phyloP scores from a whole-genome alignment of 108 stramenopile genomes.

The Stephanodiscus triporus region DNA sequence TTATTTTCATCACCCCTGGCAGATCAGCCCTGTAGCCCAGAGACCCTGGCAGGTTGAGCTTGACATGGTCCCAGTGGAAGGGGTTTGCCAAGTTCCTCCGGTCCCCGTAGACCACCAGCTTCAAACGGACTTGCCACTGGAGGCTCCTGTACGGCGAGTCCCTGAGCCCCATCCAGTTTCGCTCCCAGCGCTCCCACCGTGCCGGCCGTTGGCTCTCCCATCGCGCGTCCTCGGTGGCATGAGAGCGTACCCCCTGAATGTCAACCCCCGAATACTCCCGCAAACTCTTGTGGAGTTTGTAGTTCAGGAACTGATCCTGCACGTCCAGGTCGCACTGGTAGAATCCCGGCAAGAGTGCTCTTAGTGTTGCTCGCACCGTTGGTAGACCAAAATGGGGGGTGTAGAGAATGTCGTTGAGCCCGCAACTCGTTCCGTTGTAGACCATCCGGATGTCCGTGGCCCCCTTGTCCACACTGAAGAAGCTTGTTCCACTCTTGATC shows the following conservation, averaged over 20 bases:
- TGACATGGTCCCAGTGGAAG: no score
- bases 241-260: slow-evolving; percentile 6
- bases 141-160: slow-evolving; percentile 49
- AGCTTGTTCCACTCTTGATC: slow-evolving; percentile 16
- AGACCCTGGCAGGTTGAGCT: no score
- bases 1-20: slow-evolving; percentile 42
- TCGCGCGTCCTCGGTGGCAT: not conserved
- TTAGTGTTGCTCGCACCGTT: not conserved
- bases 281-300: slow-evolving; percentile 16
- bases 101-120: no score
- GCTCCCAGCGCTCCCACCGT: slow-evolving; percentile 22
- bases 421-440: no score
- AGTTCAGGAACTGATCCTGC: no score
- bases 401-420: slow-evolving; percentile 45
- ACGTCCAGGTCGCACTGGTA: slow-evolving; percentile 47
- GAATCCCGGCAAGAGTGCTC: slow-evolving; percentile 16
- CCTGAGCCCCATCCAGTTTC: no score
- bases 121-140: no score
- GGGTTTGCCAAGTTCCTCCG: no score
- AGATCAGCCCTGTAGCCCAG: slow-evolving; percentile 27
- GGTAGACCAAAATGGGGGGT: slow-evolving; percentile 53
- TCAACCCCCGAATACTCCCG: slow-evolving; percentile 19
- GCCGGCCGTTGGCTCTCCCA: slow-evolving; percentile 5
- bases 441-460: no score
- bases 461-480: no score